Percentiles rank a stretch among this genome's conserved stretches.
Evolutionary conservation across 1,284 basidiomycete species (phyloP).

Genomic region (Ceratobasidium papillatum): DNA sequence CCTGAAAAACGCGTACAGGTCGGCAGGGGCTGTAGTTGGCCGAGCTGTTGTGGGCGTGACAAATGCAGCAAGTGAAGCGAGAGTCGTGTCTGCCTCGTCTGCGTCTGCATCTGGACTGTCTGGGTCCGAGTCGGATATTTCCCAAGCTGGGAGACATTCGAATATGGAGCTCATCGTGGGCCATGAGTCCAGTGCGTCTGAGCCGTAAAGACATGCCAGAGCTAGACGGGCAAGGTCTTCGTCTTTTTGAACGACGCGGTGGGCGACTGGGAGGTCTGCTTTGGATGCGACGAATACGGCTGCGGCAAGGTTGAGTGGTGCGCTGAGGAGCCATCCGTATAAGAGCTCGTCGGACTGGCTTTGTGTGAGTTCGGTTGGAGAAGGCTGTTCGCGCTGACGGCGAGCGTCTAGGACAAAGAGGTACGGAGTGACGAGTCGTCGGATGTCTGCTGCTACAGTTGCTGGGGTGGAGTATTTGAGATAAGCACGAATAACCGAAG

Average conservation of each 20-base stretch:
- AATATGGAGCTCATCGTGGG: slow-evolving; percentile 87
- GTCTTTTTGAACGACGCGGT: slow-evolving; percentile 81
- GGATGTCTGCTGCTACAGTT: slow-evolving; percentile 74
- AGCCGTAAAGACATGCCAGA: slow-evolving; percentile 89
- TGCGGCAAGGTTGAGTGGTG: slow-evolving; percentile 71
- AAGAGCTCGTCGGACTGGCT: slow-evolving; percentile 56
- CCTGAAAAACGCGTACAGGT: slow-evolving; percentile 82
- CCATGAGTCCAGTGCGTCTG: slow-evolving; percentile 75
- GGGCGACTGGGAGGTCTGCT: slow-evolving; percentile 74
- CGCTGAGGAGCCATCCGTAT: slow-evolving; percentile 76
- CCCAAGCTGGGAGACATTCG: slow-evolving; percentile 93
- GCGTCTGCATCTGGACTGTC: slow-evolving; percentile 68
- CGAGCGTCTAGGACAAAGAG: slow-evolving; percentile 88
- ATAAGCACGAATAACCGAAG: slow-evolving; percentile 75
- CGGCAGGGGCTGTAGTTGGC: slow-evolving; percentile 64
- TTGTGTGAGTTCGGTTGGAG: slow-evolving; percentile 67
- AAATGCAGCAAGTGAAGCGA: slow-evolving; percentile 79
- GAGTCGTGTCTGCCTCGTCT: slow-evolving; percentile 80
- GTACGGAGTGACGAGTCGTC: slow-evolving; percentile 85
- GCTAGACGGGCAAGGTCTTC: slow-evolving; percentile 85
- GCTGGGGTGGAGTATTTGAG: slow-evolving; percentile 72
- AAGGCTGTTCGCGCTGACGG: slow-evolving; percentile 77
- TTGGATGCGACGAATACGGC: slow-evolving; percentile 89
- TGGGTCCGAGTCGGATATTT: slow-evolving; percentile 58
- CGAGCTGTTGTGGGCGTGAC: slow-evolving; percentile 75